Conservation (phyloP, 768 basidiomycete species). For the Leccinum uliginosum region DNA sequence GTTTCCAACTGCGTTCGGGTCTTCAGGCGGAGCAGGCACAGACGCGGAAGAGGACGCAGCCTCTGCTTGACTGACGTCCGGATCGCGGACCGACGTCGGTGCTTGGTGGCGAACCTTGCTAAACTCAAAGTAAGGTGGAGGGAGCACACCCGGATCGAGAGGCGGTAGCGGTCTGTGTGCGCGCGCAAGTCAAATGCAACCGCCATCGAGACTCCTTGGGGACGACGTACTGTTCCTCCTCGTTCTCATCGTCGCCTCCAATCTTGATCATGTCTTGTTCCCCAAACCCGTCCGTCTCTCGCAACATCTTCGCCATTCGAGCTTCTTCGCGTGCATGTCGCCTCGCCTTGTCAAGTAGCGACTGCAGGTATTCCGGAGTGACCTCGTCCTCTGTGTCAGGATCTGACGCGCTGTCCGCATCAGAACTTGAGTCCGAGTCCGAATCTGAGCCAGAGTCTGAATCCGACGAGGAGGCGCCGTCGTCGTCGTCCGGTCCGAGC, state of each 20-base stretch:
- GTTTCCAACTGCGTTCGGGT: conserved; percentile 60
- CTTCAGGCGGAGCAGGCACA: conserved; percentile 57
- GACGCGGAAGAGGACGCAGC: conserved; percentile 45
- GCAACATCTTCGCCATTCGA: conserved; percentile 18
- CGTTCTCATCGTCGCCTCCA: conserved; percentile 32
- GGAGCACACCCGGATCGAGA: conserved; percentile 63
- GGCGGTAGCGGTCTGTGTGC: conserved; percentile 50
- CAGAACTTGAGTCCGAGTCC: conserved; percentile 33
- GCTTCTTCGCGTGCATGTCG: conserved; percentile 41
- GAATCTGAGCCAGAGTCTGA: conserved; percentile 10
- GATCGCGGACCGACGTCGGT: conserved; percentile 52
- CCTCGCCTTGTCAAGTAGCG: conserved; percentile 58
- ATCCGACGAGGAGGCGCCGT: background rate
- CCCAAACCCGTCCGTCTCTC: conserved; percentile 29
- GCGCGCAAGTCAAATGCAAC: background rate
- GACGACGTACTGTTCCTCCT: conserved; percentile 35
- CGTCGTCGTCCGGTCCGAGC: conserved; percentile 2
- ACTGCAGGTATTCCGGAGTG: conserved; percentile 57
- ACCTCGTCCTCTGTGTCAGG: conserved; percentile 41
- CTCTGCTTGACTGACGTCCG: conserved; percentile 53
- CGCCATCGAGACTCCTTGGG: background rate
- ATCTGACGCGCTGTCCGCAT: conserved; percentile 29
- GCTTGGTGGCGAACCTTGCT: conserved; percentile 39
- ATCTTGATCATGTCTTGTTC: conserved; percentile 56
- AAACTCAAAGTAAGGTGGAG: conserved; percentile 60